Base-by-base conservation (phyloP, 805 yeast genomes). In the Yarrowia sp. region DNA sequence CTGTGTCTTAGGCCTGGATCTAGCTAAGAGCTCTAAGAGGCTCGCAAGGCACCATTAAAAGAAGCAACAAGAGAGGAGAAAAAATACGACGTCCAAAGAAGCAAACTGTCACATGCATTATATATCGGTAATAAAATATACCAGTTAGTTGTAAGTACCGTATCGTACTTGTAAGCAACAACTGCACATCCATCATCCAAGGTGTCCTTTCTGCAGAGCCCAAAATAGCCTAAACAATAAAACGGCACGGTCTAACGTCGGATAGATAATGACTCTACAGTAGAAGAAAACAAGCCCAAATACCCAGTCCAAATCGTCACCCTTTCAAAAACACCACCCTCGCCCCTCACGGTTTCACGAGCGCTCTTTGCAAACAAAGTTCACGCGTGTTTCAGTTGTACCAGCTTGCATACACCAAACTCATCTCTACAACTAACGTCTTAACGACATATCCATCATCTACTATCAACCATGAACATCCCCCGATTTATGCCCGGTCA, bases 401-500 rank as follows among this genome's bases (percentile, higher is more conserved):
- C 35, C 50, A 14, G 15, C 28, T 22, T 22, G 28, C 28, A 22
- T 22, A 22, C 28, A 22, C 28, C 28, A n/a, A n/a, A 22, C 28
- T 22, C 28, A 22, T 22, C 28, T 22, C 28, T 22, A 22, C 28
- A 22, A 22, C 28, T 22, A 22, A 22, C 28, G 28, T 22, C 28
- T 22, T 22, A 22, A 22, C 28, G 28, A 32, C 50, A 28, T 36
- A 14, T 14, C 11, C 31, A 6, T 13, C 17, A 6, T 13, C 7
- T 6, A n/a, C 28, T 6, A 9, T 5, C 57, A n/a, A 22, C 42
- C 8, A 55, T 55, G 61, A 55, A 55, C 61, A 58, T 58, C 43
- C 51, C 64, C 42, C 17, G 64, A 32, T 58, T 58, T 22, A 58
- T 58, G 51, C 64, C 64, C 11, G 51, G 64, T 10, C 64, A 58